These are phyloP conservation scores for Fusarium sp. DNA, from an alignment of 2,329 filamentous ascomycete species.

Conservation along the genomic window DNA sequence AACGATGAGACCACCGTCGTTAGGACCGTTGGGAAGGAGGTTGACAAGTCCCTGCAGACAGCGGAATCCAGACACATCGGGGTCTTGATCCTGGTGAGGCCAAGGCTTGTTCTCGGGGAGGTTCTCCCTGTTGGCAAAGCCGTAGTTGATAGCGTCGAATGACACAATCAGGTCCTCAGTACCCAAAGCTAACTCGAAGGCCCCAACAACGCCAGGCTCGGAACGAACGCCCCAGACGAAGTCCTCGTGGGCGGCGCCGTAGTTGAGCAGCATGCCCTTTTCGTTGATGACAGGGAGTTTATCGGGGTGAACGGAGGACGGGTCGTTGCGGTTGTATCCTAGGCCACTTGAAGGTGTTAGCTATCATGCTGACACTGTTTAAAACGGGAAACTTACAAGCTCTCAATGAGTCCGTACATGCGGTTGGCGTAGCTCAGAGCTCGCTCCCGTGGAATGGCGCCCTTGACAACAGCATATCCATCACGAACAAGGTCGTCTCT, in stretches of 20 bases:
- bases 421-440: slow-evolving; percentile 44
- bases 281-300: slow-evolving; percentile 51
- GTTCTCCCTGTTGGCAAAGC: slow-evolving; percentile 58
- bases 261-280: slow-evolving; percentile 62
- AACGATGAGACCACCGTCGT: slow-evolving; percentile 55
- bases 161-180: slow-evolving; percentile 63
- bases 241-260: slow-evolving; percentile 62
- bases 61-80: slow-evolving; percentile 57
- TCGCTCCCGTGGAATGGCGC: slow-evolving; percentile 38
- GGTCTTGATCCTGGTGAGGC: slow-evolving; percentile 46
- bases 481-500: slow-evolving; percentile 42
- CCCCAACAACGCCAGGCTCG: slow-evolving; percentile 60
- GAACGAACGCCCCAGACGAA: slow-evolving; percentile 62
- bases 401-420: slow-evolving; percentile 43
- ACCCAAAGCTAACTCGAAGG: slow-evolving; percentile 61
- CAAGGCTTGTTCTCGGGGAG: slow-evolving; percentile 42
- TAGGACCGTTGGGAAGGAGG: slow-evolving; percentile 51
- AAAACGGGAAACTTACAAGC: slow-evolving; percentile 25
- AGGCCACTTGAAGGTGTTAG: slow-evolving; percentile 22
- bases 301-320: slow-evolving; percentile 37
- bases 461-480: slow-evolving; percentile 41
- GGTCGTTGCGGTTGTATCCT: slow-evolving; percentile 41
- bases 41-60: slow-evolving; percentile 67
- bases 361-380: rapidly evolving
- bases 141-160: slow-evolving; percentile 56